Base-by-base conservation (phyloP, 768 basidiomycete genomes). In the Panaeolus cyanescens region DNA sequence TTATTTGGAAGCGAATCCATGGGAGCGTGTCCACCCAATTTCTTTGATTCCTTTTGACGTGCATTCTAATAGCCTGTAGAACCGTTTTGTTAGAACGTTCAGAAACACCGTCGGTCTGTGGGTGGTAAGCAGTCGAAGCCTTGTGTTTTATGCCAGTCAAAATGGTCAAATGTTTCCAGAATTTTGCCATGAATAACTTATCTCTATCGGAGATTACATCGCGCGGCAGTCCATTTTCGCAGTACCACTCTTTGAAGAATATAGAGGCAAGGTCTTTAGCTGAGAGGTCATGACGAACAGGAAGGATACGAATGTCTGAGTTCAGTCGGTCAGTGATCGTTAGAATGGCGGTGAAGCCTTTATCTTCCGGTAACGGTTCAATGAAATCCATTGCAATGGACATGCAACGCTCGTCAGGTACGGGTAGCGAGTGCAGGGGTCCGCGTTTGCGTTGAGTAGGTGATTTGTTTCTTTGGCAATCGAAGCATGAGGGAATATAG, bases 381-480 rank as follows among this genome's bases (percentile, higher is more conserved):
- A 77, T 60, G 59, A 75, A 76, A 36, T 77, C 72, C 1, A 76
- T 67, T 0, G 64, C 68, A 10, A 76, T 59, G 3, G 58, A 31
- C 2, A 55, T 42, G 25, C 60, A 64, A 13, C 54, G 64, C 4
- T 45, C 37, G 20, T 55, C 53, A 17, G 64, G 64, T 0, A 65
- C 55, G 6, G 39, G 33, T 5, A 65, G 55, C 0, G 61, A 20
- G 8, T 65, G 45, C 2, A 64, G 37, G 0, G 79, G 72, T 12
- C 79, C 77, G 17, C 65, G 32, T 2, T 64, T 64, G 6, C 62
- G 62, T 0, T 67, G 56, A 0, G 75, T 78, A 0, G 36, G 31
- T 0, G 65, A 61, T 62, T 83, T 82, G 65, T 80, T 76, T 0
- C 68, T 56, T 33, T 78, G 75, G 45, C 80, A 83, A 0, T 72